These are phyloP conservation scores for Pseudogymnoascus sp. DNA, from an alignment of 2,329 filamentous ascomycete species.

Conservation along the genomic window DNA sequence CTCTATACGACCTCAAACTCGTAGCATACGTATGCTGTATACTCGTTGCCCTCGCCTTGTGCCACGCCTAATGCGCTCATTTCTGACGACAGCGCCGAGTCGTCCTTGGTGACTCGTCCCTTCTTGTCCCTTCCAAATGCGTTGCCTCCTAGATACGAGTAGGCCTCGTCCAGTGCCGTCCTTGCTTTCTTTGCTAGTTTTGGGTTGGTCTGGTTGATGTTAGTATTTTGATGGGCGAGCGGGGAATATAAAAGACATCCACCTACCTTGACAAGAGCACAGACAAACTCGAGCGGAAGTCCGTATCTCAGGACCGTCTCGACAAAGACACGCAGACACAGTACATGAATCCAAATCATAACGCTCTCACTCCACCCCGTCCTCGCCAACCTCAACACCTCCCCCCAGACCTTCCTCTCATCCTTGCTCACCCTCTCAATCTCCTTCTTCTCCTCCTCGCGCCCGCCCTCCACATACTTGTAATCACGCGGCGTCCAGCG, in stretches of 20 bases:
- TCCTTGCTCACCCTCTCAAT: conserved; percentile 74
- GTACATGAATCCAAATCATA: conserved; percentile 91
- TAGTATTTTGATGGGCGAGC: conserved; percentile 16
- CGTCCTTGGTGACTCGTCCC: conserved; percentile 84
- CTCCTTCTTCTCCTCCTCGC: conserved; percentile 83
- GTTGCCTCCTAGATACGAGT: conserved; percentile 89
- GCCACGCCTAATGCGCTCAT: conserved; percentile 69
- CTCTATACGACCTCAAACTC: conserved; percentile 66
- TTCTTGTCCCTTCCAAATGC: conserved; percentile 92
- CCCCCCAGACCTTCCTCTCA: conserved; percentile 86
- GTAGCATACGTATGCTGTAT: conserved; percentile 96
- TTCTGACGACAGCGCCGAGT: conserved; percentile 69
- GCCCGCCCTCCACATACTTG: conserved; percentile 83
- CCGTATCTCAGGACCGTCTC: conserved; percentile 97
- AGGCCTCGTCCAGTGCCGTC: conserved; percentile 70
- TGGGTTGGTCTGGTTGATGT: conserved; percentile 58
- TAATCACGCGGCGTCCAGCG: conserved; percentile 95
- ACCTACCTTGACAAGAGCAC: conserved; percentile 69
- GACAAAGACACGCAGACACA: conserved; percentile 88
- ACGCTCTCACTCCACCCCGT: conserved; percentile 95
- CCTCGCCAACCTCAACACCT: conserved; percentile 76
- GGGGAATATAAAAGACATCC: neutral
- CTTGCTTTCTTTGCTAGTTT: conserved; percentile 77
- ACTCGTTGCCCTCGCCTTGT: conserved; percentile 67
- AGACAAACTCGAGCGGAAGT: conserved; percentile 81